phyloP scores from a whole-genome alignment of 257 asterid species.

The Forsythia suspensa region DNA sequence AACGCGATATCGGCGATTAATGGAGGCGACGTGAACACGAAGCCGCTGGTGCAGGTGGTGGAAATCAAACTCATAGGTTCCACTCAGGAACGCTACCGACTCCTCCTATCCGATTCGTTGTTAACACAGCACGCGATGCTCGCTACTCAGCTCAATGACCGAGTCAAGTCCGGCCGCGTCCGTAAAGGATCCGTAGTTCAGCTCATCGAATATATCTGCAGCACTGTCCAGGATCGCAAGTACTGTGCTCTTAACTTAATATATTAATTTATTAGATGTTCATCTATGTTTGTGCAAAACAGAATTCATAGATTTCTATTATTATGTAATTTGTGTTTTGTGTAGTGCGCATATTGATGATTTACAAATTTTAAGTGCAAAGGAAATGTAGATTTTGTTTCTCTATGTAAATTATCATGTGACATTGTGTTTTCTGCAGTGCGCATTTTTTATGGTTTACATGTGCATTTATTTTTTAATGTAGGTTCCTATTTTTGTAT shows the following conservation, averaged over 20 bases:
- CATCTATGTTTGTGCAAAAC: background rate
- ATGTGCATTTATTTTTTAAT: background rate
- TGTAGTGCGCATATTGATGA: background rate
- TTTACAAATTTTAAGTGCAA: too few relatives aligned
- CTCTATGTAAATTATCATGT: too few relatives aligned
- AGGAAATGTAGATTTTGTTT: background rate
- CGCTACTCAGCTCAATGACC: constrained; percentile 86
- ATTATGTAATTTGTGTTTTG: background rate
- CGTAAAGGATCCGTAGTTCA: constrained; percentile 85
- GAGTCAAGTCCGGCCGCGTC: constrained; percentile 56
- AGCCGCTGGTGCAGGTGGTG: too few relatives aligned
- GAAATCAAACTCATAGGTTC: constrained; percentile 19
- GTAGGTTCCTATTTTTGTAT: background rate
- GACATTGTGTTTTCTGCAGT: background rate
- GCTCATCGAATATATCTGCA: constrained; percentile 78
- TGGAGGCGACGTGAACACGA: too few relatives aligned
- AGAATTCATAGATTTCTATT: background rate
- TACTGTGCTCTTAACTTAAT: constrained; percentile 19
- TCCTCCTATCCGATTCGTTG: constrained; percentile 71
- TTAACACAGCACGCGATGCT: constrained; percentile 82
- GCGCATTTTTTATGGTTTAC: background rate
- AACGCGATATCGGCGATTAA: too few relatives aligned
- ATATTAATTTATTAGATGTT: background rate
- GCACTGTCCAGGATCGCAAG: constrained; percentile 78
- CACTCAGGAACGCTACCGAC: constrained; percentile 76